Base-by-base conservation (phyloP, 257 asterid genomes). In the Jacaranda mimosifolia region DNA sequence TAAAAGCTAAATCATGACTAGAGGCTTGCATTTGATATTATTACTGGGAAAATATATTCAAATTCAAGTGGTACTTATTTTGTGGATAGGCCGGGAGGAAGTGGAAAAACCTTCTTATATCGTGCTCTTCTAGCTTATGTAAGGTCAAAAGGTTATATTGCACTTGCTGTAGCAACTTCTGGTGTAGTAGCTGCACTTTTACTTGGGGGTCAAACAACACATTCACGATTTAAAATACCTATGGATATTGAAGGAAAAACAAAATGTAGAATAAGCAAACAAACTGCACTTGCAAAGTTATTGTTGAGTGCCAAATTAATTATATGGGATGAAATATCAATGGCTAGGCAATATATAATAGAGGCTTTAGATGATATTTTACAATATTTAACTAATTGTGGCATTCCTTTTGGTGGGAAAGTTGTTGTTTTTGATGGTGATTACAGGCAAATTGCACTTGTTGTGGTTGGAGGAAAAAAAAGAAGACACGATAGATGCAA, bases 151-250 rank as follows among this genome's bases (percentile, higher is more conserved):
- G 1, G 58, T 13, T 3, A 52, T 52, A 52, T 52, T 9, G 58
- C 58, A 13, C 17, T 60, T 9, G 67, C 4, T 26, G 67, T 60
- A 12, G 43, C 67, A 60, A 60, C 67, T 26, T 60, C 67, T 60
- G 3, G 43, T 11, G 67, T 60, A 11, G 67, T 7, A 60, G 67
- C 8, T 60, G 42, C 17, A 0, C 17, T 32, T 0, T 13, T 60
- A 60, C 67, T 11, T 21, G 38, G 64, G 6, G 38, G 64, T 8
- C 8, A 1, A 3, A 46, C 52, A 7, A 2, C 55, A 9, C 13
- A 13, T 9, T 49, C 4, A 3, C 0, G 55, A 13, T 49, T 49
- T 49, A 49, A 49, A 49, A 7, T 49, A 9, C 55, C 3, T 49
- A 49, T 49, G 5, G 55, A 49, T 7, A 49, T 11, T 49, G 14